phyloP scores from a whole-genome alignment of 805 yeast species.

The Zygoascus tannicola region DNA sequence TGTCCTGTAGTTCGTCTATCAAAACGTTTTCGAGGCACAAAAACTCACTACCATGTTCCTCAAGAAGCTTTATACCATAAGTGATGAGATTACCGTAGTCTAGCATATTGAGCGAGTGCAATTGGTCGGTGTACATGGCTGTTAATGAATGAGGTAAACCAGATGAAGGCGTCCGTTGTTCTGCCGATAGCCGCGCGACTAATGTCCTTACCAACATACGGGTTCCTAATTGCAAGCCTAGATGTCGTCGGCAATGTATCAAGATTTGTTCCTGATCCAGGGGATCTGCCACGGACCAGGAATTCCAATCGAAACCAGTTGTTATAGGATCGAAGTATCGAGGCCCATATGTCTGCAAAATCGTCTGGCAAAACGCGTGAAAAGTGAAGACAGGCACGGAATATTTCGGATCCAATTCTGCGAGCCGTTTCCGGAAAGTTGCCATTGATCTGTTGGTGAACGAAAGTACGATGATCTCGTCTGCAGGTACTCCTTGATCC shows the following conservation, averaged over 20 bases:
- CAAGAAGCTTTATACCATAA: constrained; percentile 7
- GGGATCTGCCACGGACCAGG: constrained; percentile 2
- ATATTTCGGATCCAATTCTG: background rate
- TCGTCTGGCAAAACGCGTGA: constrained; percentile 60
- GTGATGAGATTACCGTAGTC: constrained; percentile 14
- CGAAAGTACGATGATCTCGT: constrained; percentile 69
- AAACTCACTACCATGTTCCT: background rate
- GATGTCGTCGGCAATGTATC: background rate
- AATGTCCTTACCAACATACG: background rate
- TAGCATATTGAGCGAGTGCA: constrained; percentile 4
- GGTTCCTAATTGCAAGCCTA: background rate
- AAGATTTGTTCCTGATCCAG: background rate
- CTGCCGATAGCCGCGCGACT: background rate
- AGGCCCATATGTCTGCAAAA: background rate
- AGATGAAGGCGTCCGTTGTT: background rate
- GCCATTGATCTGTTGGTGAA: constrained; percentile 89
- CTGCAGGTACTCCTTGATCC: constrained; percentile 44
- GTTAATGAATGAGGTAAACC: background rate
- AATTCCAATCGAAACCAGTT: background rate
- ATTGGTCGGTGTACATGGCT: constrained; percentile 6
- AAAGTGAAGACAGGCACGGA: constrained; percentile 71
- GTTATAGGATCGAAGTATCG: background rate
- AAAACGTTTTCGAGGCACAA: constrained; percentile 34
- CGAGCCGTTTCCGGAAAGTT: constrained; percentile 64
- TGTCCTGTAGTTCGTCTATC: constrained; percentile 96